Percentiles rank a stretch among this genome's conserved stretches.
phyloP scores from a whole-genome alignment of 495 filamentous ascomycete species.

The Talaromyces wortmannii region DNA sequence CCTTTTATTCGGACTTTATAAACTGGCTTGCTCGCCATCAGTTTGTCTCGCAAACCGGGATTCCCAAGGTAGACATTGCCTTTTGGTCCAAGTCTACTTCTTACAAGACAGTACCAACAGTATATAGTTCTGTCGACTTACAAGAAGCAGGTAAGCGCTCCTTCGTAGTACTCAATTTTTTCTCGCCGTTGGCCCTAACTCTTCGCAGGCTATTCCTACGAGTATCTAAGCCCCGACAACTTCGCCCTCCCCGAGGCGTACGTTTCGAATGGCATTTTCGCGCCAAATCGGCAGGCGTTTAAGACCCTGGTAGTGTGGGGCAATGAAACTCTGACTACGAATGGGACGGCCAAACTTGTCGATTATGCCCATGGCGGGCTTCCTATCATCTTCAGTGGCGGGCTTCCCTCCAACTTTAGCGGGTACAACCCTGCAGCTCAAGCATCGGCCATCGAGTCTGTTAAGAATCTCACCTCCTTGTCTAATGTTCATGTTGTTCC shows the following conservation, averaged over 20 bases:
- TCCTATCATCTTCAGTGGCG: conserved; percentile 31
- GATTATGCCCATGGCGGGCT: conserved; percentile 33
- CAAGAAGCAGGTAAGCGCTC: neutral
- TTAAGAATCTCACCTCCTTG: conserved; percentile 6
- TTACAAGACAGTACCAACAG: neutral
- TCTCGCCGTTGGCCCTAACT: neutral
- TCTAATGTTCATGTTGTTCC: conserved; percentile 12
- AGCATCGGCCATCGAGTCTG: conserved; percentile 5
- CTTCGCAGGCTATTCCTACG: conserved; percentile 35
- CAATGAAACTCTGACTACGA: conserved; percentile 28
- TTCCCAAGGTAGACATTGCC: conserved; percentile 32
- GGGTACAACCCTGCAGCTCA: conserved; percentile 2
- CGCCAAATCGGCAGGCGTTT: conserved; percentile 30
- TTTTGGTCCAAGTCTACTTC: conserved; percentile 24
- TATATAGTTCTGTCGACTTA: neutral
- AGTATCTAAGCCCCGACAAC: conserved; percentile 44
- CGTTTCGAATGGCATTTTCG: conserved; percentile 27
- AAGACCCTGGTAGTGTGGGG: conserved; percentile 35
- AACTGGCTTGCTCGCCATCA: conserved; percentile 32
- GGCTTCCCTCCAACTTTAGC: conserved; percentile 6
- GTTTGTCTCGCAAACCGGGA: conserved; percentile 28
- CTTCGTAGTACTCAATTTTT: neutral
- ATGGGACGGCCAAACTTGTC: conserved; percentile 24
- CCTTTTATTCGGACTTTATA: conserved; percentile 16
- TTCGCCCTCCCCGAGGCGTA: conserved; percentile 24